Evolutionary conservation across 148 eudicot species (phyloP).

Genomic region (Vaccinium vitisidaea): DNA sequence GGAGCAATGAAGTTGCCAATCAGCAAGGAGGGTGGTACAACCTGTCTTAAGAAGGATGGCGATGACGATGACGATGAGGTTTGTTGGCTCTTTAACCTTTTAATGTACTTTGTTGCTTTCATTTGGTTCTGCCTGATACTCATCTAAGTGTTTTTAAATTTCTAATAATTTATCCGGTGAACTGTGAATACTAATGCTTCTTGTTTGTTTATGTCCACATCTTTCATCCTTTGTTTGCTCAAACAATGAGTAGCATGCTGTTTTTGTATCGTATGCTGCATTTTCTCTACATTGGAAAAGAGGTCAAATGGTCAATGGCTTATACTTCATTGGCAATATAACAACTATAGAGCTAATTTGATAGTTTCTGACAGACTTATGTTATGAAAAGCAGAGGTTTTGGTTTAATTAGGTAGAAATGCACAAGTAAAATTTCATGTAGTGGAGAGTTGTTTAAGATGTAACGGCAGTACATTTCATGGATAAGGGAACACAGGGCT

Average conservation of each 20-base stretch:
- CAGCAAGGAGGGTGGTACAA: slow-evolving; percentile 81
- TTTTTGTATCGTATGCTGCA: not conserved
- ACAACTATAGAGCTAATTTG: not conserved
- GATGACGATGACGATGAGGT: slow-evolving; percentile 75
- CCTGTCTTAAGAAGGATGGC: slow-evolving; percentile 77
- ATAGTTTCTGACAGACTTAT: not conserved
- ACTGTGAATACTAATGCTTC: not conserved
- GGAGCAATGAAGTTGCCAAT: slow-evolving; percentile 91
- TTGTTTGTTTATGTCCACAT: not conserved
- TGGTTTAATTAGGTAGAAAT: not conserved
- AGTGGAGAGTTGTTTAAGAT: not conserved
- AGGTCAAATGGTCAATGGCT: slow-evolving; percentile 7
- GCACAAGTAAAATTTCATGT: not conserved
- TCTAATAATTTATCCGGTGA: not conserved
- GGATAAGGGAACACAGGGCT: not conserved
- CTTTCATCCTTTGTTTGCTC: not conserved
- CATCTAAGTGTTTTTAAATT: not conserved
- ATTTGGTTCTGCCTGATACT: not conserved
- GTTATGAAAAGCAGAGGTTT: not conserved
- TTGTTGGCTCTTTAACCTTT: slow-evolving; percentile 8
- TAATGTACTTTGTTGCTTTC: not conserved
- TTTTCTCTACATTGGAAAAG: not conserved
- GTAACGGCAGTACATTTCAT: not conserved
- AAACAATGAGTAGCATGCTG: not conserved
- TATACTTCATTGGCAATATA: not conserved